Evolutionary conservation across 306 rosid genomes (phyloP), one percentile per base, ranked within the genome.

Genomic region (Inga laurina): DNA sequence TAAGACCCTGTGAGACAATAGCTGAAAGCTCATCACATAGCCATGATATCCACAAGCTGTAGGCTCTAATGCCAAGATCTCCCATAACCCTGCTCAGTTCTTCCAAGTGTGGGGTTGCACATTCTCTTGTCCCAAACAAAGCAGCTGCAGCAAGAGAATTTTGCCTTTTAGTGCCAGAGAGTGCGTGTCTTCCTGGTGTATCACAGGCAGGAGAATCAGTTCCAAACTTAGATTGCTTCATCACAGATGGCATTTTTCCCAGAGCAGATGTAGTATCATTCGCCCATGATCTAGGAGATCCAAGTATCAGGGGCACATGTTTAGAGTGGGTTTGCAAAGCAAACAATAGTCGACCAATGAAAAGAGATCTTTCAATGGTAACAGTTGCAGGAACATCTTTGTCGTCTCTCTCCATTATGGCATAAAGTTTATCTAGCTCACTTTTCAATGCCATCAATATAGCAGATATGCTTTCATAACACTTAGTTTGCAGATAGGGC

Each of bases 1-100:
- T 77, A 79, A 96, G 97, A 84, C 91, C 95, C 64, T 22, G 89
- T 43, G 91, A 87, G 81, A 96, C 88, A 81, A 84, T 87, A 56
- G 81, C 85, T 39, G 94, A 90, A 75, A 94, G 97, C 87, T 94
- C 98, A 72, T 94, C 87, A 14, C 94, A 91, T 75, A 94, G 79
- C 98, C 98, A 94, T 68, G 86, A 85, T 88, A 94, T 96, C 99
- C 99, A 96, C 84, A 96, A 85, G 85, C 86, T 84, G 81, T 94
- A 90, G 41, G 99, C 94, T 89, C 92, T 92, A 57, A 96, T 86
- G 78, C 92, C 91, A 84, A 96, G 99, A 85, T 96, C 94, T 62
- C 86, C 93, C 72, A 90, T 89, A 72, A 87, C 78, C 66, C 85
- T 87, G 81, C 66, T 86, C 77, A 96, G 88, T 90, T 94, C 94